phyloP scores from a whole-genome alignment of 169 alveolate species.

The Cryptosporidium parvum region DNA sequence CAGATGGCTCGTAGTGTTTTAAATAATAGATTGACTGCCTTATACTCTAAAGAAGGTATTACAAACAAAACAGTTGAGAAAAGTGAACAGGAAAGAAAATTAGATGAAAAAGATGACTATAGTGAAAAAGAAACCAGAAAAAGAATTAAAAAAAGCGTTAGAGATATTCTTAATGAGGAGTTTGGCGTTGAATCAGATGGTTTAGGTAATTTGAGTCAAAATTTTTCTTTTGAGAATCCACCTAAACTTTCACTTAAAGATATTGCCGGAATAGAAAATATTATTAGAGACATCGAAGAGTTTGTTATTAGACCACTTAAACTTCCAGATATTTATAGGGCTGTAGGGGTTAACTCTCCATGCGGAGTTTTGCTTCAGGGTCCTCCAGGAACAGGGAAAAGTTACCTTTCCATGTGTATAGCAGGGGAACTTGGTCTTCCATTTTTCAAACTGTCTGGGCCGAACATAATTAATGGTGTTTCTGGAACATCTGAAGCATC shows the following conservation, averaged over 20 bases:
- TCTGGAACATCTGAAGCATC: constrained; percentile 95
- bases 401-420: constrained; percentile 96
- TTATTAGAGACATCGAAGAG: constrained; percentile 81
- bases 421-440: constrained; percentile 85
- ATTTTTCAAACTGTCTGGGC: constrained; percentile 78
- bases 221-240: constrained; percentile 58
- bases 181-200: constrained; percentile 33
- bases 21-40: constrained; percentile 30
- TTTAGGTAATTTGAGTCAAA: neutral
- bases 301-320: constrained; percentile 78
- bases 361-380: constrained; percentile 95
- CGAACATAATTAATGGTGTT: constrained; percentile 88
- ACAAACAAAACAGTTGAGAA: neutral
- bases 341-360: constrained; percentile 91
- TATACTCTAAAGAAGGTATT: constrained; percentile 25
- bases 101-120: neutral
- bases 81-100: neutral
- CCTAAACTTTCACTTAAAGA: constrained; percentile 67
- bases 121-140: constrained; percentile 33
- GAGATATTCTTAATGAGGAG: constrained; percentile 60
- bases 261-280: constrained; percentile 84
- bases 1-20: constrained; percentile 52
- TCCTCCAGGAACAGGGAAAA: constrained; percentile 98
- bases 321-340: constrained; percentile 88
- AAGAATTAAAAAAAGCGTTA: constrained; percentile 28